phyloP scores from a whole-genome alignment of 768 basidiomycete genomes.

The Boletus reticuloceps region DNA sequence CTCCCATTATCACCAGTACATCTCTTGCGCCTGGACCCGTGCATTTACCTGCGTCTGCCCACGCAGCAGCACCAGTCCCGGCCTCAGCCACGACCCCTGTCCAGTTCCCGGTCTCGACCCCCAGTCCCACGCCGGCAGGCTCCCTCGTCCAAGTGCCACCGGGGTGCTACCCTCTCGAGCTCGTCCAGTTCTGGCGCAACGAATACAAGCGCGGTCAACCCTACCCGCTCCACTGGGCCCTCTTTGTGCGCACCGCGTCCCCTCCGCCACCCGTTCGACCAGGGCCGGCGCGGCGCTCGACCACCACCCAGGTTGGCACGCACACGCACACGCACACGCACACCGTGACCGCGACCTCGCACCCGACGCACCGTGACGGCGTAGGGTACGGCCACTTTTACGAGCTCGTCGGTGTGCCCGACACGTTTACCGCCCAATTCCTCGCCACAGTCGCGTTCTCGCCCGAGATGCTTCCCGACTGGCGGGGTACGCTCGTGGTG shows the following conservation, averaged over 20 bases:
- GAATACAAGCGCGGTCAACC: slow-evolving; percentile 9
- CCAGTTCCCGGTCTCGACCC: neutral
- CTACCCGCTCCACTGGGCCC: slow-evolving; percentile 27
- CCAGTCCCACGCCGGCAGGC: neutral
- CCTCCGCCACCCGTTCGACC: neutral
- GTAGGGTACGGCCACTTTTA: slow-evolving; percentile 22
- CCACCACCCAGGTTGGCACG: no score
- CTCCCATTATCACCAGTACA: no score
- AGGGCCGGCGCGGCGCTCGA: no score
- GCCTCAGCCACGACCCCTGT: neutral
- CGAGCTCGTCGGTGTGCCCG: slow-evolving; percentile 24
- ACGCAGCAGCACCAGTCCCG: neutral
- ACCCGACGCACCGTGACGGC: no score
- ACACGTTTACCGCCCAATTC: slow-evolving; percentile 23
- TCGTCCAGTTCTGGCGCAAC: slow-evolving; percentile 30
- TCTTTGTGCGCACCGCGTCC: slow-evolving; percentile 26
- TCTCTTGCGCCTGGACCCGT: no score
- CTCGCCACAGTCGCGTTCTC: neutral
- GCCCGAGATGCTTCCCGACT: slow-evolving; percentile 13
- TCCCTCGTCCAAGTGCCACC: slow-evolving; percentile 15
- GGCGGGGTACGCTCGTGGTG: slow-evolving; percentile 26
- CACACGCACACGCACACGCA: no score
- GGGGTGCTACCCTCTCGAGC: slow-evolving; percentile 21
- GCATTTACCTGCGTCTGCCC: no score
- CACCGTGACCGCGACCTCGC: no score